These are phyloP conservation scores for Leishmania gerbilli DNA, from an alignment of 208 protist genomes.

Conservation along the genomic window DNA sequence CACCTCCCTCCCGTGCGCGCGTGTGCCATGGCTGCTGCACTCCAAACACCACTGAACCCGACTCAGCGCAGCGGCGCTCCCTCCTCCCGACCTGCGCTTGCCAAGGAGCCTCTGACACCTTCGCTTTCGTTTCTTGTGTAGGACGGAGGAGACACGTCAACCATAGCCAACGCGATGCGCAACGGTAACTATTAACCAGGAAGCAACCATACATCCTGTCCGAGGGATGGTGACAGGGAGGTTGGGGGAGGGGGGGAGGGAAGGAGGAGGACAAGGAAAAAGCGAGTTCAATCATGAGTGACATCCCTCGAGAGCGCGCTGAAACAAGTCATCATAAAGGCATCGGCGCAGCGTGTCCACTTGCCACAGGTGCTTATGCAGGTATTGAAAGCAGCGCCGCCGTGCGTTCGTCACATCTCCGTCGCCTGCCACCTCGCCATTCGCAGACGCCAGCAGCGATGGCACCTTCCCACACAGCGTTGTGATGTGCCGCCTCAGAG, in stretches of 20 bases:
- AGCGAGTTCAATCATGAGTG: not conserved
- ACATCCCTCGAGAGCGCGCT: constrained; percentile 6
- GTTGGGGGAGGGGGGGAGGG: not conserved
- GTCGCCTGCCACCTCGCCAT: not conserved
- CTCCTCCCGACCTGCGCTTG: not conserved
- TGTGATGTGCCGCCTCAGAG: constrained; percentile 7
- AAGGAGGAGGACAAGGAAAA: not conserved
- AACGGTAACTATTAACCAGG: not conserved
- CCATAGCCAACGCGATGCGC: not conserved
- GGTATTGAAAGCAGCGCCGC: constrained; percentile 12
- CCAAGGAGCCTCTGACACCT: not conserved
- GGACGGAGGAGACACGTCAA: not conserved
- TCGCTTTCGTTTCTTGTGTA: not conserved
- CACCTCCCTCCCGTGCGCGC: not conserved
- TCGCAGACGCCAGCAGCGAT: not conserved
- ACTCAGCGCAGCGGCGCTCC: not conserved
- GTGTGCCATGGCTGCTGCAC: not conserved
- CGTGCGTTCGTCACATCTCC: not conserved
- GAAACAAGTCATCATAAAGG: constrained; percentile 40
- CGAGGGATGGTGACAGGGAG: not conserved
- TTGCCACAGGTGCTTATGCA: constrained; percentile 33
- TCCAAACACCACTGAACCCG: not conserved
- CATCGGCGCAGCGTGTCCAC: constrained; percentile 35
- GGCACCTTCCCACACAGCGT: constrained; percentile 13
- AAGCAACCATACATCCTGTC: not conserved